Evolutionary conservation across 192 early-diverging fungal genomes (phyloP), one percentile per base, ranked within the genome.

Genomic region (Bifiguratus adelaidae): DNA sequence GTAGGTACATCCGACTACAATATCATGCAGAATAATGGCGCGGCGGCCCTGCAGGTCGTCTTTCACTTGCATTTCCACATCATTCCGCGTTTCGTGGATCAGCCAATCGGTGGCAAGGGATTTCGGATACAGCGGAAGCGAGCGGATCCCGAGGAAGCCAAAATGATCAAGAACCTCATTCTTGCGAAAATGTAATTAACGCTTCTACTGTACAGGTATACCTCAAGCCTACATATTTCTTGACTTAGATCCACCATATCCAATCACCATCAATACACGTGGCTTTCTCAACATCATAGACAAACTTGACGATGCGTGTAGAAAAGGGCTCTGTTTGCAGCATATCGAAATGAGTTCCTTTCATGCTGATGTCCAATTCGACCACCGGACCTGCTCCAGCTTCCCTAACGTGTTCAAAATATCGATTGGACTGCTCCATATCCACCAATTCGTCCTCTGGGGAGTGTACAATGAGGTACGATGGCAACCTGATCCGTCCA

Each of bases 401-500:
- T 1, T 54, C 26, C 32, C 50, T 38, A 11, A 81, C 37, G 41
- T 65, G 30, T 7, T 53, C 24, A 33, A 36, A 46, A 52, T 62
- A 81, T 15, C 61, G 45, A 21, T 61, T 23, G 0, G 85, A 42
- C 47, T 86, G 87, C 3, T 46, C 64, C 0, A 74, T 15, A 29
- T 72, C 74, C 4, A 92, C 62, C 20, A 92, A 61, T 52, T 81
- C 80, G 48, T 93, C 88, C 4, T 73, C 63, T 7, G 53, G 46
- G 40, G 75, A 80, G 36, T 89, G 80, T 24, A 88, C 59, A 8
- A 93, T 50, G 18, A 83, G 67, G 48, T 74, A 70, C 2, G 74
- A 60, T 15, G 74, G 67, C 0, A 33, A n/a, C n/a, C 13, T 11
- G 22, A 13, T 6, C 37, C 0, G 41, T 18, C 15, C 16, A 16